Base-by-base conservation (phyloP, 257 asterid genomes). In the Rhazya stricta region DNA sequence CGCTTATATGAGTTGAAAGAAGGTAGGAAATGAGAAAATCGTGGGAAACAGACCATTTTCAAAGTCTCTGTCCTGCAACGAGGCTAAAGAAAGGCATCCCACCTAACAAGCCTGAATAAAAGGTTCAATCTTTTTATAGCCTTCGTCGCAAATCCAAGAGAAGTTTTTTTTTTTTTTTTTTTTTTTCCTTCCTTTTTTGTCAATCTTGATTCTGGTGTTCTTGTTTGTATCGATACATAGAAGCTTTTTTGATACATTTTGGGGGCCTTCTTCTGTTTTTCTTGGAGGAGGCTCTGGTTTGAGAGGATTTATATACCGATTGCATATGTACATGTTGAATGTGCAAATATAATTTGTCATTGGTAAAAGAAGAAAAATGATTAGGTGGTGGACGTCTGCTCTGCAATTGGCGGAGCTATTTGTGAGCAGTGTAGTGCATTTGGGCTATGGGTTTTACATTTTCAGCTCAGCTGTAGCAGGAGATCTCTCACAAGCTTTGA, bases 381-480 rank as follows among this genome's bases (percentile, higher is more conserved):
- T 85, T 19, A 81, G 96, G 81, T 92, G 93, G 88, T 92, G 98
- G 94, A 77, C 88, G 16, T 71, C 89, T 19, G 71, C 85, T 25
- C 88, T 95, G 75, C 96, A 92, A 81, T 83, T 92, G 70, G 70
- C 69, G 62, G 99, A 95, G 79, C 88, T 95, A 25, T 85, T 84
- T 58, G 87, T 89, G 85, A 95, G 94, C 57, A 80, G 90, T 69
- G 5, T 92, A 80, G 94, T 91, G 85, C 99, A 95, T 90, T 71
- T 95, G 91, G n/a, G 46, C 8, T 95, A 84, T 84, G 99, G 98
- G 72, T 83, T 92, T 58, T 95, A 95, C 87, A 91, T 95, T 71
- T 92, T 95, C 48, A 92, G 97, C 89, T 77, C 98, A 8, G 99
- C 98, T 72, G 81, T 95, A 37, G 96, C 97, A 48, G 96, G 96